Conservation (phyloP, 2,329 filamentous ascomycete species). For the Lasiodiplodia sp. region DNA sequence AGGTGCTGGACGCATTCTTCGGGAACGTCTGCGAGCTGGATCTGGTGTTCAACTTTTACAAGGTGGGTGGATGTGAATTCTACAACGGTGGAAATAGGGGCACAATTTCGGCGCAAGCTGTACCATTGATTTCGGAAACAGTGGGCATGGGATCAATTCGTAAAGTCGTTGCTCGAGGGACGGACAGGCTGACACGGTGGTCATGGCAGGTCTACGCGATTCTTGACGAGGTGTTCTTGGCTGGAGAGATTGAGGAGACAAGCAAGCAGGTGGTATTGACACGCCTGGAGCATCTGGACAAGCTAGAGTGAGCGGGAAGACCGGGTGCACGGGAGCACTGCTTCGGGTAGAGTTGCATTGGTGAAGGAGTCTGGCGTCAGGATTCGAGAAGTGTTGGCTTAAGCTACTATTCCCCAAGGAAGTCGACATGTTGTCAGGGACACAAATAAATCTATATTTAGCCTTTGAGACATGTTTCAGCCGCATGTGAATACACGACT, state of each 20-base stretch:
- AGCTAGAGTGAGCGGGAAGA: conserved; percentile 72
- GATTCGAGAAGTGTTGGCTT: neutral
- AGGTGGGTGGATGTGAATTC: conserved; percentile 54
- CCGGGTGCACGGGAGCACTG: neutral
- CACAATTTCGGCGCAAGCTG: neutral
- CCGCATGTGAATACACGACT: neutral
- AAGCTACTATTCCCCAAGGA: conserved; percentile 1
- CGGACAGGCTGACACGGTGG: conserved; percentile 32
- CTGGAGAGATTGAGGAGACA: conserved; percentile 98
- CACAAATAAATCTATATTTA: conserved; percentile 10
- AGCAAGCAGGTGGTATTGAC: conserved; percentile 98
- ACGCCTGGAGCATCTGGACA: conserved; percentile 91
- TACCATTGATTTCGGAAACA: neutral
- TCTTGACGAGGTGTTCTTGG: conserved; percentile 95
- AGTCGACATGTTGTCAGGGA: neutral
- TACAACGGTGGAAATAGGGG: neutral
- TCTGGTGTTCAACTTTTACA: conserved; percentile 77
- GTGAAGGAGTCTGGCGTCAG: conserved; percentile 18
- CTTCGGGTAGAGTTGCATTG: conserved; percentile 15
- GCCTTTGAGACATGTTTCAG: neutral
- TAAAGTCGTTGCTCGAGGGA: neutral
- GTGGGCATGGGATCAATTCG: neutral
- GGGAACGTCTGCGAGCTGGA: conserved; percentile 99
- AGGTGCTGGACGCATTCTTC: conserved; percentile 98
- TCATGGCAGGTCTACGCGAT: conserved; percentile 84